A percentile compares a stretch with the other conserved stretches of the same genome.
These are phyloP conservation scores for Sphenostylis stenocarpa DNA, from an alignment of 306 rosid genomes.

Conservation along the genomic window DNA sequence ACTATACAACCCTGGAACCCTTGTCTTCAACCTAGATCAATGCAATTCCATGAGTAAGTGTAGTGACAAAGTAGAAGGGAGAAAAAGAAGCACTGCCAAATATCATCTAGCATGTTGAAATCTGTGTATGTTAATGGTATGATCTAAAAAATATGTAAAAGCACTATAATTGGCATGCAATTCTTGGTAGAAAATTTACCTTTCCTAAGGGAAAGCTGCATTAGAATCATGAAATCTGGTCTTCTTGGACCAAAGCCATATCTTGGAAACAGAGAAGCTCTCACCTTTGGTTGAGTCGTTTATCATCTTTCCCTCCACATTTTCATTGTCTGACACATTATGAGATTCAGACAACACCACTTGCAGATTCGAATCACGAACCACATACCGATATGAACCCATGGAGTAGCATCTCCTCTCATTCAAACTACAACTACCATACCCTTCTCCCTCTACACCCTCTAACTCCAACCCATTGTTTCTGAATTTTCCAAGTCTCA, in stretches of 20 bases:
- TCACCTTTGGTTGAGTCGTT: conserved; percentile 52
- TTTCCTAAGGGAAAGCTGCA: conserved; percentile 35
- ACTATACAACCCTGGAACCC: background rate
- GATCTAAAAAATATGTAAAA: background rate
- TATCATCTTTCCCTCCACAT: conserved; percentile 67
- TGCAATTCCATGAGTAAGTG: background rate
- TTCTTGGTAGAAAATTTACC: background rate
- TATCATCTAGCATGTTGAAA: background rate
- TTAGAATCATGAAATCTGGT: conserved; percentile 44
- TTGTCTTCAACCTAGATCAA: background rate
- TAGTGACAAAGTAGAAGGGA: background rate
- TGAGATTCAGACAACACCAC: conserved; percentile 44
- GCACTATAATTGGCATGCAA: background rate
- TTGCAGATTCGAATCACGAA: conserved; percentile 61
- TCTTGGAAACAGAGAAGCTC: conserved; percentile 92
- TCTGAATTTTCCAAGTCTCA: conserved; percentile 82
- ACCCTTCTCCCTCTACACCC: conserved; percentile 19
- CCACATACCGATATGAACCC: conserved; percentile 83
- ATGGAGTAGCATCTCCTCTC: conserved; percentile 88
- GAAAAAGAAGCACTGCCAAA: background rate
- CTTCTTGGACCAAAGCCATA: conserved; percentile 86
- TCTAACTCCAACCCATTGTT: conserved; percentile 33
- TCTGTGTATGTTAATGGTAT: background rate
- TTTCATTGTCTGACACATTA: conserved; percentile 27
- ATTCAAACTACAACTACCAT: conserved; percentile 49